Evolutionary conservation across 2,329 filamentous ascomycete species (phyloP).

Genomic region (Corinectria fuckeliana): DNA sequence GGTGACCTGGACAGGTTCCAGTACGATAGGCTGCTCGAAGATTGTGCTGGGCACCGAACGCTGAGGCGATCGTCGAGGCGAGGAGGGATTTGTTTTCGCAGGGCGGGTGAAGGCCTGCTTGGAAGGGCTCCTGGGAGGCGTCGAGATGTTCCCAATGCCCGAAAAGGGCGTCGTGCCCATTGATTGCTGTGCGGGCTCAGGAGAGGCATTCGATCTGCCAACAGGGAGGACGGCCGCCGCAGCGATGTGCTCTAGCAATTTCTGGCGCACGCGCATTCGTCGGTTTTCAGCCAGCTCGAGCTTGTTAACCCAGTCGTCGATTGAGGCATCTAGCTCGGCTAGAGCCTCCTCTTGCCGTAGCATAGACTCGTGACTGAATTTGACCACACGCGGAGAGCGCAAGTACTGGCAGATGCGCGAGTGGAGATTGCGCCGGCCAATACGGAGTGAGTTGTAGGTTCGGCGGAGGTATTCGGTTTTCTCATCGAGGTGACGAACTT

Average conservation of each 20-base stretch:
- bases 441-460: constrained; percentile 76
- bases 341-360: constrained; percentile 82
- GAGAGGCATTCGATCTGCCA: constrained; percentile 38
- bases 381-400: constrained; percentile 71
- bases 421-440: constrained; percentile 79
- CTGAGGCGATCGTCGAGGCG: constrained; percentile 56
- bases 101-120: constrained; percentile 48
- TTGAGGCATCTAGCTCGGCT: constrained; percentile 76
- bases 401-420: constrained; percentile 79
- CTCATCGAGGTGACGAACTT: constrained; percentile 78
- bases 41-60: constrained; percentile 64
- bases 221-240: constrained; percentile 65
- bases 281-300: constrained; percentile 83
- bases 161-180: constrained; percentile 48
- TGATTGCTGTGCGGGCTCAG: constrained; percentile 51
- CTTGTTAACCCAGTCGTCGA: constrained; percentile 82
- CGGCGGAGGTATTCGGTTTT: constrained; percentile 79
- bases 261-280: constrained; percentile 76
- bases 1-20: constrained; percentile 43
- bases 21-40: constrained; percentile 56
- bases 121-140: constrained; percentile 65
- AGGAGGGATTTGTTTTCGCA: constrained; percentile 49
- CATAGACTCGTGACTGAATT: constrained; percentile 76
- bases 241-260: constrained; percentile 81
- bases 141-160: constrained; percentile 54